Evolutionary conservation across 495 filamentous ascomycete species (phyloP).

Genomic region (Neurospora sp.): DNA sequence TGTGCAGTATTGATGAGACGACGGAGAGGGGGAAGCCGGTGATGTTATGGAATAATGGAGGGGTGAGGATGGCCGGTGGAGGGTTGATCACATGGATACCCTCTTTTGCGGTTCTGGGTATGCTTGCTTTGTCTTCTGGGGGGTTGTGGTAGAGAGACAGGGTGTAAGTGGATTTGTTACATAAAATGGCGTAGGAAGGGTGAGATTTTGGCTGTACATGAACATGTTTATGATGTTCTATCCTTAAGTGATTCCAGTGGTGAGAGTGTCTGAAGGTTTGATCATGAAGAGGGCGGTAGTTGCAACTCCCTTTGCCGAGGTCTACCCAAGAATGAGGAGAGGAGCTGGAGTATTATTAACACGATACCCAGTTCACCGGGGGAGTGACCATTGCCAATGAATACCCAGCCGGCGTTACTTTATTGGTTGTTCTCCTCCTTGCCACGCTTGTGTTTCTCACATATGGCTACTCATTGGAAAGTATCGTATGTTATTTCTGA

Average conservation of each 20-base stretch:
- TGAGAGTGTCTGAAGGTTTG: not conserved
- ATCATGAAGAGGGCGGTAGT: not conserved
- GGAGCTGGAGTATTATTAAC: not conserved
- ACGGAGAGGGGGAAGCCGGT: slow-evolving; percentile 31
- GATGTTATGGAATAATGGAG: slow-evolving; percentile 31
- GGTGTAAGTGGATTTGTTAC: not conserved
- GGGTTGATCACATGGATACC: slow-evolving; percentile 7
- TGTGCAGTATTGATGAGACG: slow-evolving; percentile 43
- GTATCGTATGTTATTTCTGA: no score
- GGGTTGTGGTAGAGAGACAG: not conserved
- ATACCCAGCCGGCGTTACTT: not conserved
- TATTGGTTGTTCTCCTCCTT: not conserved
- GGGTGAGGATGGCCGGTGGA: slow-evolving; percentile 4
- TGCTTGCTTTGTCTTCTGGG: slow-evolving; percentile 1
- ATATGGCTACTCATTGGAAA: not conserved
- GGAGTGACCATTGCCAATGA: not conserved
- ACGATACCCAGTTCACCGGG: not conserved
- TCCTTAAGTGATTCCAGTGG: not conserved
- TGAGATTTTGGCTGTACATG: not conserved
- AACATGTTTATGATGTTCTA: not conserved
- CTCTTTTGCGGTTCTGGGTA: not conserved
- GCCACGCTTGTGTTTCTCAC: not conserved
- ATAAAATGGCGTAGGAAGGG: not conserved
- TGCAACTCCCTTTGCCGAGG: not conserved
- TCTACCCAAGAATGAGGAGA: not conserved